Conservation (phyloP, 2,329 filamentous ascomycete species). For the Aspergillus sp. region DNA sequence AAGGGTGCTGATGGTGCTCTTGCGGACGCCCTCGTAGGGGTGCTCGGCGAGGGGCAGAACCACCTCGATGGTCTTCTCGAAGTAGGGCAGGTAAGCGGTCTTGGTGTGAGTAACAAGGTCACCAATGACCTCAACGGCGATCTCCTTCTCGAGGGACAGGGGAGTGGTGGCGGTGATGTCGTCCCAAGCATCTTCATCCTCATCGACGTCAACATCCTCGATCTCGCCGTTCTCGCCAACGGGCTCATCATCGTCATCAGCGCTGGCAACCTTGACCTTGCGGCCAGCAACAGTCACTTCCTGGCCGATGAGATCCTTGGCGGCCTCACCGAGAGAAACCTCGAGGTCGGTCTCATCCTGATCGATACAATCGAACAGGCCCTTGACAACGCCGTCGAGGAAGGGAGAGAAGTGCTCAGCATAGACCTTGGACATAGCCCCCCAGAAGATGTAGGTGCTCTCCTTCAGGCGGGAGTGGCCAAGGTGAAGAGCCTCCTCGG, state of each 20-base stretch:
- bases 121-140: conserved; percentile 90
- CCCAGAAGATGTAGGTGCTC: conserved; percentile 97
- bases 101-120: conserved; percentile 89
- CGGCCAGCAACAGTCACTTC: conserved; percentile 77
- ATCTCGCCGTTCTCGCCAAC: conserved; percentile 56
- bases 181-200: conserved; percentile 81
- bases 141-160: conserved; percentile 93
- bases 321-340: conserved; percentile 71
- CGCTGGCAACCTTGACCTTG: conserved; percentile 76
- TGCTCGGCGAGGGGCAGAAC: conserved; percentile 82
- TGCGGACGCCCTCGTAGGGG: conserved; percentile 88
- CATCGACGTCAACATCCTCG: conserved; percentile 67
- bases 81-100: conserved; percentile 75
- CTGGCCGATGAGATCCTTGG: conserved; percentile 70
- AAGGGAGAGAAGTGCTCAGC: conserved; percentile 59
- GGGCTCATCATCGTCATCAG: conserved; percentile 55
- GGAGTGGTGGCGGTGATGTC: conserved; percentile 82
- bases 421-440: conserved; percentile 90
- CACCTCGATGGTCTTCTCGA: conserved; percentile 82
- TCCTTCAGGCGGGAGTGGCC: conserved; percentile 90
- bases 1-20: conserved; percentile 84
- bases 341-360: conserved; percentile 83
- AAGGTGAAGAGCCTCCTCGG: conserved; percentile 83
- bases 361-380: conserved; percentile 78
- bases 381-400: conserved; percentile 47